Conservation (phyloP, 495 filamentous ascomycete genomes). For the Antarctomyces pellizariae region DNA sequence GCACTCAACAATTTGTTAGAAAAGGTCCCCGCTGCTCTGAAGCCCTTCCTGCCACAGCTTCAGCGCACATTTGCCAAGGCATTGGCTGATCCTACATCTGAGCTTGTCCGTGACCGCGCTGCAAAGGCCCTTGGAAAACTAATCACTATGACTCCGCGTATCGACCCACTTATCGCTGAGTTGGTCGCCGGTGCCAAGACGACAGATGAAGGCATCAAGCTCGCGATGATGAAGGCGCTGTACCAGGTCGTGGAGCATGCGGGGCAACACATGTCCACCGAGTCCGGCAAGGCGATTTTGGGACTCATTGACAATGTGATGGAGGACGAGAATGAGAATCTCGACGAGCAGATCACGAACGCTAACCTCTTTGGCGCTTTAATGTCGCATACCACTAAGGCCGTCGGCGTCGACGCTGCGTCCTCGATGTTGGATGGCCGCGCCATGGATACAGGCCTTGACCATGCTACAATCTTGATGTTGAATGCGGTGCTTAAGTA, state of each 20-base stretch:
- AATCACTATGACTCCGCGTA: constrained; percentile 85
- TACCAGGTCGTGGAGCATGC: constrained; percentile 93
- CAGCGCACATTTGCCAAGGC: constrained; percentile 94
- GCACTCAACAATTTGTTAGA: constrained; percentile 88
- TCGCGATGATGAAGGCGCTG: constrained; percentile 91
- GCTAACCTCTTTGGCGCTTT: constrained; percentile 74
- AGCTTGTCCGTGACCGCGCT: constrained; percentile 62
- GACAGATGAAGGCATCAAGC: constrained; percentile 64
- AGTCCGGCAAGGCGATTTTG: constrained; percentile 58
- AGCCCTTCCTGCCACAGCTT: constrained; percentile 90
- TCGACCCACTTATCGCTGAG: constrained; percentile 70
- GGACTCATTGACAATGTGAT: constrained; percentile 67
- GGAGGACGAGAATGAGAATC: constrained; percentile 46
- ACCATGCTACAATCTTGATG: constrained; percentile 42
- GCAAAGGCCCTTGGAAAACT: constrained; percentile 92
- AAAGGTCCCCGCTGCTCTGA: constrained; percentile 88
- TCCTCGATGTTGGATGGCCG: constrained; percentile 54
- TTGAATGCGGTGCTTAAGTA: constrained; percentile 77
- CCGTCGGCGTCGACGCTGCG: constrained; percentile 43
- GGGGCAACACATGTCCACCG: constrained; percentile 80
- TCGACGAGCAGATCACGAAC: constrained; percentile 74
- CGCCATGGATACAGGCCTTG: constrained; percentile 48
- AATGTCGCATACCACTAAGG: no score
- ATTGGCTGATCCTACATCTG: constrained; percentile 79
- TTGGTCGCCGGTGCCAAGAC: constrained; percentile 88